Evolutionary conservation across 345 rosid genomes (phyloP).

Genomic region (Acer yangbiense): DNA sequence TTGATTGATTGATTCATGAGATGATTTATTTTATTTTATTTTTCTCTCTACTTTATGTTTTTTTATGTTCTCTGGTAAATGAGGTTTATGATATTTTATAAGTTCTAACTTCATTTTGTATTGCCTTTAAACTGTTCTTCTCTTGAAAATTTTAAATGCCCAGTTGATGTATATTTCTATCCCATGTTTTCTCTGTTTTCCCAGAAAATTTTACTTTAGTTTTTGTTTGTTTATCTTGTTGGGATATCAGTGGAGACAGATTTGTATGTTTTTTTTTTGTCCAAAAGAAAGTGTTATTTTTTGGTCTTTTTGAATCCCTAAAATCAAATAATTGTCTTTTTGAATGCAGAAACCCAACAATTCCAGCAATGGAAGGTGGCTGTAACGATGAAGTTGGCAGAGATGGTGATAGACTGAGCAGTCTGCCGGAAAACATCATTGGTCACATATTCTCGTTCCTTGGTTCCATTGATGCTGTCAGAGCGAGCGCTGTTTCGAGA

Average conservation of each 20-base stretch:
- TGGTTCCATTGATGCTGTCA: neutral
- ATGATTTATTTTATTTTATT: too few species aligned
- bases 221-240: neutral
- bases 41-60: too few species aligned
- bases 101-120: neutral
- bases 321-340: too few species aligned
- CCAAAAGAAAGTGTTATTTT: neutral
- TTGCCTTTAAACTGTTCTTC: neutral
- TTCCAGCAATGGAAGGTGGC: too few species aligned
- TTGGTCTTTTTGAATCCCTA: too few species aligned
- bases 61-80: too few species aligned
- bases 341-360: too few species aligned
- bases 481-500: neutral
- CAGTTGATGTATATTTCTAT: neutral
- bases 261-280: neutral
- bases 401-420: neutral
- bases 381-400: too few species aligned
- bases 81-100: neutral
- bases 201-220: neutral
- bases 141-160: neutral
- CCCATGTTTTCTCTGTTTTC: neutral
- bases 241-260: neutral
- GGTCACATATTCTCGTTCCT: constrained; percentile 2
- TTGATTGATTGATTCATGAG: too few species aligned
- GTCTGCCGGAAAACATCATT: neutral